A percentile compares a stretch with the other conserved stretches of the same genome.
These are phyloP conservation scores for Achlya hypogyna DNA, from an alignment of 352 stramenopile genomes.

Conservation along the genomic window DNA sequence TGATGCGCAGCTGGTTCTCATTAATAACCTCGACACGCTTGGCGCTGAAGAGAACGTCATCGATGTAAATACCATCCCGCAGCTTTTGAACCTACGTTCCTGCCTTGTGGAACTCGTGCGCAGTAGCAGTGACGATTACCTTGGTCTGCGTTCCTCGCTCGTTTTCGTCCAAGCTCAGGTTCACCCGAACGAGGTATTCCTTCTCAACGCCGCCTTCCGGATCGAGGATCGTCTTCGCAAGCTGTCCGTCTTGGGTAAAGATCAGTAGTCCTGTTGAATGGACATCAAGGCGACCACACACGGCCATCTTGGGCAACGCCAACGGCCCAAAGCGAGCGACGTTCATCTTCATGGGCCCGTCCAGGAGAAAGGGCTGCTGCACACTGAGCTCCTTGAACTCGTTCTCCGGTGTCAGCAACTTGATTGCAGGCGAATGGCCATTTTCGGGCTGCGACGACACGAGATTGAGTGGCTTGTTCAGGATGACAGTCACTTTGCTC, in stretches of 20 bases:
- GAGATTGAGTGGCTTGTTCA: slow-evolving; percentile 78
- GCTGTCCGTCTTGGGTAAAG: slow-evolving; percentile 68
- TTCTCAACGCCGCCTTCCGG: slow-evolving; percentile 66
- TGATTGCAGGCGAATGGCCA: slow-evolving; percentile 55
- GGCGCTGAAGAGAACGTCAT: slow-evolving; percentile 57
- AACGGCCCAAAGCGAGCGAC: slow-evolving; percentile 35
- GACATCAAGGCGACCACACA: slow-evolving; percentile 70
- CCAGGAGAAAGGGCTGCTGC: slow-evolving; percentile 26
- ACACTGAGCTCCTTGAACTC: slow-evolving; percentile 58
- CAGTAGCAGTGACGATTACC: no score
- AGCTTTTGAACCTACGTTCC: slow-evolving; percentile 33
- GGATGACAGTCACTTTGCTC: slow-evolving; percentile 68
- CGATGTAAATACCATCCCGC: slow-evolving; percentile 42
- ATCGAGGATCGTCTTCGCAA: slow-evolving; percentile 73
- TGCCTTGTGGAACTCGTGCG: no score
- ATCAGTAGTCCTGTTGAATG: slow-evolving; percentile 76
- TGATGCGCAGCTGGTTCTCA: slow-evolving; percentile 74
- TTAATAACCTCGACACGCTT: slow-evolving; percentile 76
- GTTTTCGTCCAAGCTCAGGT: slow-evolving; percentile 34
- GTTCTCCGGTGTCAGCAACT: slow-evolving; percentile 68
- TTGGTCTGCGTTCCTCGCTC: slow-evolving; percentile 15
- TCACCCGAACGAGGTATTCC: slow-evolving; percentile 75
- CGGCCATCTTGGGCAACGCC: slow-evolving; percentile 63
- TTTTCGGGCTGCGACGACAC: slow-evolving; percentile 72
- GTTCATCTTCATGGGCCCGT: not conserved